Evolutionary conservation across 2,329 filamentous ascomycete species (phyloP).

Genomic region (Daldinia sp.): DNA sequence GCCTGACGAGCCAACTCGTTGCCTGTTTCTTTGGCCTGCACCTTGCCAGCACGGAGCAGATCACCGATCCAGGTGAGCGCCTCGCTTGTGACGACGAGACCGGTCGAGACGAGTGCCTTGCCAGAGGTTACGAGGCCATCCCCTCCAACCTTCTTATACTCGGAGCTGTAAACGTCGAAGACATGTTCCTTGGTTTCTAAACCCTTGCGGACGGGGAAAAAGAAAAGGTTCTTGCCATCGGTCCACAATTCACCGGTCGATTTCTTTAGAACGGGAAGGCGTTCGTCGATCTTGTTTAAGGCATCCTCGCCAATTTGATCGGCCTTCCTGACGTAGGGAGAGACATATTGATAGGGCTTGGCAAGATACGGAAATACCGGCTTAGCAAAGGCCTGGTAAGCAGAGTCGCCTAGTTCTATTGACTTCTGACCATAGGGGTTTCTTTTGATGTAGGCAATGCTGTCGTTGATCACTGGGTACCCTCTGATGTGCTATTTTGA

Average conservation of each 20-base stretch:
- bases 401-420: slow-evolving; percentile 75
- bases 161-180: slow-evolving; percentile 62
- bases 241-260: slow-evolving; percentile 74
- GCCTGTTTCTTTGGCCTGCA: slow-evolving; percentile 62
- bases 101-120: slow-evolving; percentile 75
- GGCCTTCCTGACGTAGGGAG: slow-evolving; percentile 83
- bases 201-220: slow-evolving; percentile 69
- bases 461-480: slow-evolving; percentile 84
- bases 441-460: slow-evolving; percentile 78
- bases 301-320: slow-evolving; percentile 79
- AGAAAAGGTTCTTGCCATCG: slow-evolving; percentile 68
- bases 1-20: slow-evolving; percentile 56
- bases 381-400: slow-evolving; percentile 78
- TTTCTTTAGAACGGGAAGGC: slow-evolving; percentile 78
- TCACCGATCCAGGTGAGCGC: slow-evolving; percentile 67
- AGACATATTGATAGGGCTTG: slow-evolving; percentile 81
- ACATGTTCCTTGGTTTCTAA: slow-evolving; percentile 70
- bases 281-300: slow-evolving; percentile 73
- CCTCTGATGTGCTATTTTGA: slow-evolving; percentile 75
- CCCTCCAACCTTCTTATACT: slow-evolving; percentile 70
- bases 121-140: slow-evolving; percentile 71
- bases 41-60: slow-evolving; percentile 69
- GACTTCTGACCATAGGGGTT: slow-evolving; percentile 87
- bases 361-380: slow-evolving; percentile 81
- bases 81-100: slow-evolving; percentile 72